Conservation (phyloP, 129 eudicot species). For the Flaveria bidentis region DNA sequence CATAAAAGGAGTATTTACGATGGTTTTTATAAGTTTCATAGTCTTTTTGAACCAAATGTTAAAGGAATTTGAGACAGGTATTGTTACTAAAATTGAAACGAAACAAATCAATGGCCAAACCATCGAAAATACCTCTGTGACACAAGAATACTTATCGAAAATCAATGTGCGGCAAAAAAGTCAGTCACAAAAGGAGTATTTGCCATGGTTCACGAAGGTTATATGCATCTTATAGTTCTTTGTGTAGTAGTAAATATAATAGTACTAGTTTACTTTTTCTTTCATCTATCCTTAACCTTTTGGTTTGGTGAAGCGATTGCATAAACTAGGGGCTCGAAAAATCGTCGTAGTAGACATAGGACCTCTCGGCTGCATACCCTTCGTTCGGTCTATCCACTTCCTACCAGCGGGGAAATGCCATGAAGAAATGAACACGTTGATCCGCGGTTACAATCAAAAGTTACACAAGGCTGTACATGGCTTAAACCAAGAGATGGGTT, state of each 20-base stretch:
- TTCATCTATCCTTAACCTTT: not conserved
- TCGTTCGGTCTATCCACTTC: constrained; percentile 51
- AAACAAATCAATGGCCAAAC: no score
- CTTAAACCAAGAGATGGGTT: constrained; percentile 43
- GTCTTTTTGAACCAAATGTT: no score
- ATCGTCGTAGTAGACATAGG: constrained; percentile 52
- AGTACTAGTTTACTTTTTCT: not conserved
- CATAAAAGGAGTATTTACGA: no score
- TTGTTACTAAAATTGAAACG: no score
- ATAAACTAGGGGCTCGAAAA: constrained; percentile 61
- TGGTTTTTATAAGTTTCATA: no score
- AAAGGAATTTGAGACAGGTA: no score
- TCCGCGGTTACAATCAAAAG: constrained; percentile 51
- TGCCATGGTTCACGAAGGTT: not conserved
- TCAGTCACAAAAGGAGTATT: no score
- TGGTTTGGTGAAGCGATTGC: constrained; percentile 42
- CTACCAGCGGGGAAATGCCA: constrained; percentile 46
- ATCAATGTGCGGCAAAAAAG: no score
- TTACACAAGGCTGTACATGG: constrained; percentile 29
- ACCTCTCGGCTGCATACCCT: constrained; percentile 72
- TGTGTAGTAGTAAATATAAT: no score
- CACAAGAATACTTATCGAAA: no score
- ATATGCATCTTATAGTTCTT: not conserved
- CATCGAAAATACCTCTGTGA: no score
- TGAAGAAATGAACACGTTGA: constrained; percentile 42